These are phyloP conservation scores for Debaryomycetaceae sp. DNA, from an alignment of 1,139 yeast species.

Conservation along the genomic window DNA sequence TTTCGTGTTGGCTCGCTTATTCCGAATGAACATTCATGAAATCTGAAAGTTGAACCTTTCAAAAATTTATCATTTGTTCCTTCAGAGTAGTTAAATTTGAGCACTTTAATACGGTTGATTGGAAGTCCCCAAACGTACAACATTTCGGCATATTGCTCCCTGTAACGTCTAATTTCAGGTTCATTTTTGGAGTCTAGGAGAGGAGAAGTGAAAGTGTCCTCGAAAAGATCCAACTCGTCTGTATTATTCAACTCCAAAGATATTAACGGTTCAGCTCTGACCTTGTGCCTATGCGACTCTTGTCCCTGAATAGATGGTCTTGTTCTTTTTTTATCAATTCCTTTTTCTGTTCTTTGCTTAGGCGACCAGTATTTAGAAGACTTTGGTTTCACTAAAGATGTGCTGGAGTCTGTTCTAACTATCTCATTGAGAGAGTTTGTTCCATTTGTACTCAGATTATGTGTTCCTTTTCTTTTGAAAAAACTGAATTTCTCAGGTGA, in stretches of 20 bases:
- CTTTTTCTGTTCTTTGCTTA: neutral
- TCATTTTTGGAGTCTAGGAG: conserved; percentile 49
- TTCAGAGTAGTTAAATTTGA: conserved; percentile 63
- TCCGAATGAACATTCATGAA: conserved; percentile 45
- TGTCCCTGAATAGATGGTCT: neutral
- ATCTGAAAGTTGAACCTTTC: conserved; percentile 20
- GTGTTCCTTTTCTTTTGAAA: neutral
- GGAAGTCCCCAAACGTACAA: conserved; percentile 82
- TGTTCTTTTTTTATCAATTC: neutral
- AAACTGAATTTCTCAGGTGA: neutral
- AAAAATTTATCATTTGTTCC: conserved; percentile 9
- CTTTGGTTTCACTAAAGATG: neutral
- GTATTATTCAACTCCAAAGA: conserved; percentile 55
- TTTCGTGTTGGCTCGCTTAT: conserved; percentile 18
- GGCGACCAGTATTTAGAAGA: neutral
- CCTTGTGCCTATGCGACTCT: conserved; percentile 10
- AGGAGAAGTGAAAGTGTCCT: conserved; percentile 42
- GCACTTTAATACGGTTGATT: conserved; percentile 67
- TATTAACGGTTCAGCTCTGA: conserved; percentile 36
- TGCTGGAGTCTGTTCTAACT: neutral
- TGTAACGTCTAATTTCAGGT: conserved; percentile 45
- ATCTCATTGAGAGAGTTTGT: neutral
- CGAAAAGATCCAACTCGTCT: conserved; percentile 53
- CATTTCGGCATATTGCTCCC: conserved; percentile 78
- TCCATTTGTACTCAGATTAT: neutral